phyloP scores from a whole-genome alignment of 2,329 filamentous ascomycete genomes.

The Aspergillus sp. region DNA sequence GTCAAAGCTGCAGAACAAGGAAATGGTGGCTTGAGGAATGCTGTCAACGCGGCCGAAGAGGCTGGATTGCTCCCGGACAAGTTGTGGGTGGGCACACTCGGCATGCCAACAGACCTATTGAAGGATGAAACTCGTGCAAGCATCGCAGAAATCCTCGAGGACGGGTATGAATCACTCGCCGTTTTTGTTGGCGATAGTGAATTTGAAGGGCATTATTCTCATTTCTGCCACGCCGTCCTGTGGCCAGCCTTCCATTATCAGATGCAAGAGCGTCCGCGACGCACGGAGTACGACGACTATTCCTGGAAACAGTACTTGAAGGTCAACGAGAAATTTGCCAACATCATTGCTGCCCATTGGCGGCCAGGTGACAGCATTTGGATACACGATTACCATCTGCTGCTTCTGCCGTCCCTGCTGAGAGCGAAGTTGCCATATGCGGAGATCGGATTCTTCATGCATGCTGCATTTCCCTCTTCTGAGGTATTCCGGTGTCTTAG shows the following conservation, averaged over 20 bases:
- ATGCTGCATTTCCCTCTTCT: slow-evolving; percentile 90
- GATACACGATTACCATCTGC: slow-evolving; percentile 91
- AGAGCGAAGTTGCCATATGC: slow-evolving; percentile 78
- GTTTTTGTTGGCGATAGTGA: slow-evolving; percentile 86
- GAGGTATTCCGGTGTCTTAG: slow-evolving; percentile 91
- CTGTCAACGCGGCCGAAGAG: slow-evolving; percentile 66
- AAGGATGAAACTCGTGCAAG: slow-evolving; percentile 65
- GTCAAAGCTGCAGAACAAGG: slow-evolving; percentile 79
- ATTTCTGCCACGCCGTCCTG: slow-evolving; percentile 95
- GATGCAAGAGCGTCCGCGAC: slow-evolving; percentile 94
- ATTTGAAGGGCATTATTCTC: slow-evolving; percentile 86
- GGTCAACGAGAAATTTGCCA: slow-evolving; percentile 85
- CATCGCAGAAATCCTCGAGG: slow-evolving; percentile 69
- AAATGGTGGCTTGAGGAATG: slow-evolving; percentile 83
- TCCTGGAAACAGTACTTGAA: slow-evolving; percentile 93
- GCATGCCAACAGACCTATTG: slow-evolving; percentile 84
- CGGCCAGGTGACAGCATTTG: slow-evolving; percentile 88
- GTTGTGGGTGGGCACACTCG: slow-evolving; percentile 80
- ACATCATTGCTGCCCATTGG: slow-evolving; percentile 83
- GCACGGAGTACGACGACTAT: slow-evolving; percentile 95
- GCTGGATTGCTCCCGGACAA: slow-evolving; percentile 61
- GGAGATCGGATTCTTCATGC: slow-evolving; percentile 91
- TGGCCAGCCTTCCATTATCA: slow-evolving; percentile 99
- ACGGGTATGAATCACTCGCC: slow-evolving; percentile 58
- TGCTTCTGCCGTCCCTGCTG: slow-evolving; percentile 81